Conservation (phyloP, 345 rosid species). For the Erysimum cheiranthoides region DNA sequence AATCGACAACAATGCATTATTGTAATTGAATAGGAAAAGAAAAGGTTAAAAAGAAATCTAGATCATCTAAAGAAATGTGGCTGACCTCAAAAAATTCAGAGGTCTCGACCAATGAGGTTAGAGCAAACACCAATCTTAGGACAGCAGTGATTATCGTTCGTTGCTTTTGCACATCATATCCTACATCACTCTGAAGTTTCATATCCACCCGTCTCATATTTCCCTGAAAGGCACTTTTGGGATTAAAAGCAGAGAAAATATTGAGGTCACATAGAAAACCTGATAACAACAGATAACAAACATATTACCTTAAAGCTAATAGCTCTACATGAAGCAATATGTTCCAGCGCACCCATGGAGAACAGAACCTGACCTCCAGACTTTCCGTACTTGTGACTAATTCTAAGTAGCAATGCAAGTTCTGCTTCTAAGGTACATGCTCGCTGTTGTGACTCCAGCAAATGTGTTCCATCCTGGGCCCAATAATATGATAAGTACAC, state of each 20-base stretch:
- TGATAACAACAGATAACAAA: constrained; percentile 12
- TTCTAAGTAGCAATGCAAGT: constrained; percentile 78
- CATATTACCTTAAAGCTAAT: constrained; percentile 66
- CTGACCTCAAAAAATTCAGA: constrained; percentile 89
- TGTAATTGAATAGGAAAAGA: constrained; percentile 6
- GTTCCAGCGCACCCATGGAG: constrained; percentile 93
- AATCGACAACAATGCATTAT: background rate
- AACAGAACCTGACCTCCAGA: constrained; percentile 90
- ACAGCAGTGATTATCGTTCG: constrained; percentile 67
- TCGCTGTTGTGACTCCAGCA: constrained; percentile 79
- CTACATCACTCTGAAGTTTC: constrained; percentile 62
- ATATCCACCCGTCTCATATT: constrained; percentile 62
- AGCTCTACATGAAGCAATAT: constrained; percentile 76
- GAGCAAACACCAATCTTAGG: constrained; percentile 78
- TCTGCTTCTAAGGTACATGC: constrained; percentile 89
- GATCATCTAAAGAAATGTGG: constrained; percentile 25
- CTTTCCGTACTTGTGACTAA: constrained; percentile 90
- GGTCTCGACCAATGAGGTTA: constrained; percentile 79
- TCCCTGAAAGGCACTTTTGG: constrained; percentile 62
- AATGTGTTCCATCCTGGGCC: constrained; percentile 69
- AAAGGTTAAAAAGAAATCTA: constrained; percentile 1
- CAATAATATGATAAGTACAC: constrained; percentile 22
- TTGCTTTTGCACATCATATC: constrained; percentile 69
- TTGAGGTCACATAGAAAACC: constrained; percentile 20
- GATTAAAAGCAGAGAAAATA: constrained; percentile 35